Conservation (phyloP, 2,329 filamentous ascomycete species). For the Clonostachys chloroleuca region DNA sequence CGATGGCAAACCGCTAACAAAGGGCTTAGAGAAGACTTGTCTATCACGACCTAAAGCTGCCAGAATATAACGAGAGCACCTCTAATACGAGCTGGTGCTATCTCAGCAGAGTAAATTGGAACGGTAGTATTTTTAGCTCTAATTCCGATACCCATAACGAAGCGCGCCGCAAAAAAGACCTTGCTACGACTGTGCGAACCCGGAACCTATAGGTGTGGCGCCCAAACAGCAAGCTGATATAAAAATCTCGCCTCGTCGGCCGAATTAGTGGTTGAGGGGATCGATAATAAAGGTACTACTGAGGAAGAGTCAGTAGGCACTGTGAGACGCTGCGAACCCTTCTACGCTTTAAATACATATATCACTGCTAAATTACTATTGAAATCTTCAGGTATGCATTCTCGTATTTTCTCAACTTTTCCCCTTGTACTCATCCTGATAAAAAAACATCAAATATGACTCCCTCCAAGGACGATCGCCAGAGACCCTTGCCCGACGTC, state of each 20-base stretch:
- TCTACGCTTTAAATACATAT: too few relatives aligned
- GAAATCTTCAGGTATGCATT: too few relatives aligned
- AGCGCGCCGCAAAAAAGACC: constrained; percentile 61
- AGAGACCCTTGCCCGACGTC: too few relatives aligned
- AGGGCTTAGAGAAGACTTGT: not conserved
- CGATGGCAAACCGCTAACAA: too few relatives aligned
- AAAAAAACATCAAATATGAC: too few relatives aligned
- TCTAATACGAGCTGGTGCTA: constrained; percentile 59
- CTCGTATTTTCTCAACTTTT: too few relatives aligned
- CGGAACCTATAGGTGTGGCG: constrained; percentile 50
- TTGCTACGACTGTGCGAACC: constrained; percentile 60
- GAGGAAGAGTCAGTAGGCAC: not conserved
- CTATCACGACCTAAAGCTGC: constrained; percentile 31
- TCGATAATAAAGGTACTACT: constrained; percentile 32
- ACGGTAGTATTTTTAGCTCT: constrained; percentile 60
- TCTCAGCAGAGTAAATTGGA: constrained; percentile 72
- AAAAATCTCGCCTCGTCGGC: constrained; percentile 64
- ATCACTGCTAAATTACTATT: too few relatives aligned
- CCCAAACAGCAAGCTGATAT: constrained; percentile 45
- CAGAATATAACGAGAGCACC: constrained; percentile 79
- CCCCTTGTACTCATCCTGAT: too few relatives aligned
- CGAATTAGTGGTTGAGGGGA: constrained; percentile 58
- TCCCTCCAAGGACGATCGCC: too few relatives aligned
- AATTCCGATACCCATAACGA: constrained; percentile 65
- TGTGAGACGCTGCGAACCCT: not conserved